These are phyloP conservation scores for Spizellomyces sp. DNA, from an alignment of 192 early-diverging fungal species.

Conservation along the genomic window DNA sequence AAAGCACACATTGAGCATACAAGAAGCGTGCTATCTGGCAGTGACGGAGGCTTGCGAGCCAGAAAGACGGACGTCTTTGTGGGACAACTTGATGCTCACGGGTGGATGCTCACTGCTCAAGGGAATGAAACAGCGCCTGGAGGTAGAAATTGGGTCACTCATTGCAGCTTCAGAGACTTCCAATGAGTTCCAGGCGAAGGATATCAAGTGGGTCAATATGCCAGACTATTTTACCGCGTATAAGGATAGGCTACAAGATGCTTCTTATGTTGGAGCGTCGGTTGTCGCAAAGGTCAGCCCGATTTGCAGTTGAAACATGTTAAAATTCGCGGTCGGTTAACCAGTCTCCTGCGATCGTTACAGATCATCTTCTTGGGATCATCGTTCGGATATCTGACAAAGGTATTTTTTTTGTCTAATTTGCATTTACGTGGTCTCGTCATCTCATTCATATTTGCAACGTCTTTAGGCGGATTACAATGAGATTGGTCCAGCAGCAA, in stretches of 20 bases:
- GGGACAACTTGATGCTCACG: constrained; percentile 83
- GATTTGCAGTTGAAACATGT: neutral
- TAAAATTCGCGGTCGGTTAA: neutral
- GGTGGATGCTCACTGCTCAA: constrained; percentile 66
- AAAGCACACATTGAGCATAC: constrained; percentile 38
- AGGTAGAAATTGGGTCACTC: constrained; percentile 60
- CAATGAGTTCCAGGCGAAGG: constrained; percentile 82
- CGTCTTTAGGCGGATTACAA: constrained; percentile 87
- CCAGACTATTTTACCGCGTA: constrained; percentile 88
- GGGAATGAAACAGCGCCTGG: constrained; percentile 71
- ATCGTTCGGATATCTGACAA: constrained; percentile 31
- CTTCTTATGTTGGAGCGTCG: constrained; percentile 78
- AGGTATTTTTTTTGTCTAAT: constrained; percentile 15
- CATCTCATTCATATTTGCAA: neutral
- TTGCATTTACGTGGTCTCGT: too few species aligned
- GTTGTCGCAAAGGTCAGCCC: constrained; percentile 82
- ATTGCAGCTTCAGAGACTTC: constrained; percentile 81
- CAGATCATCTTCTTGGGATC: constrained; percentile 30
- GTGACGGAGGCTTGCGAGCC: constrained; percentile 62
- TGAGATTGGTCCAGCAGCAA: constrained; percentile 79
- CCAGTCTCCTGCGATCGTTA: neutral
- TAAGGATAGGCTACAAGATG: constrained; percentile 67
- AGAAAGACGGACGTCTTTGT: constrained; percentile 76
- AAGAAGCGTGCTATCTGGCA: constrained; percentile 67
- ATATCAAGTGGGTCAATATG: constrained; percentile 75